Conservation (phyloP, 75 land plant genomes). For the Pinus albicaulis region DNA sequence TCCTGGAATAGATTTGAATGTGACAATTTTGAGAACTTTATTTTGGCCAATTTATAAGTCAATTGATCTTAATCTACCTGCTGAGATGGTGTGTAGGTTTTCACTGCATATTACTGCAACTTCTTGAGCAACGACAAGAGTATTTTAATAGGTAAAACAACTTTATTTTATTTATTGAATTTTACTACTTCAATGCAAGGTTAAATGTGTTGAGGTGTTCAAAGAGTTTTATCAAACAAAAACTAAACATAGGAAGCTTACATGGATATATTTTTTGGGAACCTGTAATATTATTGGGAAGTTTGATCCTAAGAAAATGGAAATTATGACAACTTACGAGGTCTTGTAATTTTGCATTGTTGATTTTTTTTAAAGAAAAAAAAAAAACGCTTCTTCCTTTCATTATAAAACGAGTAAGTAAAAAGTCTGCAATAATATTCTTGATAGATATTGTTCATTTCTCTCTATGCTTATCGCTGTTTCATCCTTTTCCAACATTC, state of each 20-base stretch:
- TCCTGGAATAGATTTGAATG: conserved; percentile 95
- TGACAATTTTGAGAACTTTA: conserved; percentile 91
- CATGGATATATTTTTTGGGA: conserved; percentile 95
- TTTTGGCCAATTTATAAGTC: conserved; percentile 99
- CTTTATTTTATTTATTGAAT: not conserved
- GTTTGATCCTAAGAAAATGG: conserved; percentile 85
- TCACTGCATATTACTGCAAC: not conserved
- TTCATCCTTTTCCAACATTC: too few species aligned
- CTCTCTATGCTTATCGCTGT: too few species aligned
- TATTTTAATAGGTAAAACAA: not conserved
- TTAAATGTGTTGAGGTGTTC: conserved; percentile 79
- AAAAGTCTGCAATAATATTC: too few species aligned
- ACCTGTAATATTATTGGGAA: conserved; percentile 84
- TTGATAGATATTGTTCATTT: too few species aligned
- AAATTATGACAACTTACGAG: conserved; percentile 95
- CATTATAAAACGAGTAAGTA: too few species aligned
- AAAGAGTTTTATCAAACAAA: conserved; percentile 86
- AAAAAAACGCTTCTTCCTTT: too few species aligned
- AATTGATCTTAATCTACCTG: conserved; percentile 88
- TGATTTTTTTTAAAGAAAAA: too few species aligned
- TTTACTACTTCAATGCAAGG: conserved; percentile 26
- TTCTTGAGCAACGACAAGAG: not conserved
- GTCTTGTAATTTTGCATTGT: conserved; percentile 16
- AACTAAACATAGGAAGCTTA: conserved; percentile 89
- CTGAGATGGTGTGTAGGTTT: conserved; percentile 68